These are phyloP conservation scores for Termitomyces sp. DNA, from an alignment of 768 basidiomycete genomes.

Conservation along the genomic window DNA sequence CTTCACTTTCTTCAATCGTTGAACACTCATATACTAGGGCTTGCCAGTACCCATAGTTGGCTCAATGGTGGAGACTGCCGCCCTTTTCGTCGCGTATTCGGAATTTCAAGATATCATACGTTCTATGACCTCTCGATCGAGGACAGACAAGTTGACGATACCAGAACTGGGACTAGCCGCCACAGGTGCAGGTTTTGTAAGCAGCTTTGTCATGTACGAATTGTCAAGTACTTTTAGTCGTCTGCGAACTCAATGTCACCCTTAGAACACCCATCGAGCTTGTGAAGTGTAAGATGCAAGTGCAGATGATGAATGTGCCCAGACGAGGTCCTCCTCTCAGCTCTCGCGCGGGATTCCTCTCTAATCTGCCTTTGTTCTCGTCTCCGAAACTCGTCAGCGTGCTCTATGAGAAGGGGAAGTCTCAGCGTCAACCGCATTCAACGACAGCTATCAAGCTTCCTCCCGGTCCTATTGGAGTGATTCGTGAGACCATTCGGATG, in stretches of 20 bases:
- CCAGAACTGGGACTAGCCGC: conserved; percentile 74
- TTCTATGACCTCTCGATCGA: conserved; percentile 24
- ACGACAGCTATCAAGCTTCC: conserved; percentile 25
- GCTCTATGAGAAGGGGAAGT: background rate
- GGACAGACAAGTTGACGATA: conserved; percentile 48
- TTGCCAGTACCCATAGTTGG: conserved; percentile 91
- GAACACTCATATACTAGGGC: conserved; percentile 47
- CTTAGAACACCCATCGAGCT: conserved; percentile 80
- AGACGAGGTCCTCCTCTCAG: conserved; percentile 4
- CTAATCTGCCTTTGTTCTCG: conserved; percentile 2
- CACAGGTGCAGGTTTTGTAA: conserved; percentile 80
- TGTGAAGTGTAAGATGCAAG: conserved; percentile 92
- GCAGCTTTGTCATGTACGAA: conserved; percentile 83
- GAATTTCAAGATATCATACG: conserved; percentile 67
- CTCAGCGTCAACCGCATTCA: conserved; percentile 10
- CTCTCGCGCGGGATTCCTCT: background rate
- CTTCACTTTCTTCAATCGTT: background rate
- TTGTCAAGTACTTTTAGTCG: background rate
- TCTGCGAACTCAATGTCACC: too few species aligned
- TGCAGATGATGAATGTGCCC: conserved; percentile 60
- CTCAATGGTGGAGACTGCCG: conserved; percentile 92
- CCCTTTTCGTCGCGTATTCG: conserved; percentile 82
- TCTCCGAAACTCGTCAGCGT: background rate
- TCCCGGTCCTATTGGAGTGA: conserved; percentile 65
- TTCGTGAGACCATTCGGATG: conserved; percentile 47